Percentiles rank a stretch among this genome's conserved stretches.
Evolutionary conservation across 371 early-diverging fungal genomes (phyloP).

Genomic region (Mortierella sp.): DNA sequence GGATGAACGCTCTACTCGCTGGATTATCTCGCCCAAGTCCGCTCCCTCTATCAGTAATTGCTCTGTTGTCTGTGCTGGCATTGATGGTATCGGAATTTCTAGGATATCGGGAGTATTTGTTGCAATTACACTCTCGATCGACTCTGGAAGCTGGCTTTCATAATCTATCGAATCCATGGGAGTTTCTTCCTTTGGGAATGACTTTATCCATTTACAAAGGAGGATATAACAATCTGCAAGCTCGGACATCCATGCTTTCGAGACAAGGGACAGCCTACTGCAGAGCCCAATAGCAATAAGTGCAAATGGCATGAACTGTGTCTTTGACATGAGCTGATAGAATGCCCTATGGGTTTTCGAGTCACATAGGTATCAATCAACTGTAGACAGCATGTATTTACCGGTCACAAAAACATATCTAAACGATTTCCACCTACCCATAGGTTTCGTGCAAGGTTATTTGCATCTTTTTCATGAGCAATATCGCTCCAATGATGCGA

Average conservation of each 20-base stretch:
- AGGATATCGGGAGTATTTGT: not conserved
- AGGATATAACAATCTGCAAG: slow-evolving; percentile 36
- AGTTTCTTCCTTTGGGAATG: slow-evolving; percentile 28
- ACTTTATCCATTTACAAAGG: slow-evolving; percentile 30
- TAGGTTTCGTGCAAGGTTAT: slow-evolving; percentile 39
- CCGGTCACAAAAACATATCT: not conserved
- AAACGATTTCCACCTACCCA: slow-evolving; percentile 18
- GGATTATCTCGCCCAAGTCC: slow-evolving; percentile 48
- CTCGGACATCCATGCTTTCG: slow-evolving; percentile 47
- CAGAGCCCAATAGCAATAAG: slow-evolving; percentile 47
- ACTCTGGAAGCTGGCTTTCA: slow-evolving; percentile 39
- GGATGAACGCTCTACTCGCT: slow-evolving; percentile 2
- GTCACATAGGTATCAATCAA: not conserved
- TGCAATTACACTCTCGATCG: slow-evolving; percentile 17
- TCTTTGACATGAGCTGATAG: slow-evolving; percentile 50
- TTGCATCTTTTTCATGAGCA: slow-evolving; percentile 30
- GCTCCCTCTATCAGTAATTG: slow-evolving; percentile 1
- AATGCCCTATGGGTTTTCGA: slow-evolving; percentile 35
- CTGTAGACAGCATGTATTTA: not conserved
- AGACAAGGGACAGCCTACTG: slow-evolving; percentile 44
- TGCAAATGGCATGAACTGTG: slow-evolving; percentile 59
- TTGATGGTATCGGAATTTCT: not conserved
- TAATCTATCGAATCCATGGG: slow-evolving; percentile 13
- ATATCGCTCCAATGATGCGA: slow-evolving; percentile 35
- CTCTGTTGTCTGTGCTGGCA: not conserved